Evolutionary conservation across 2,329 filamentous ascomycete genomes (phyloP), one percentile per base, ranked within the genome.

Genomic region (Thelonectria blattea): DNA sequence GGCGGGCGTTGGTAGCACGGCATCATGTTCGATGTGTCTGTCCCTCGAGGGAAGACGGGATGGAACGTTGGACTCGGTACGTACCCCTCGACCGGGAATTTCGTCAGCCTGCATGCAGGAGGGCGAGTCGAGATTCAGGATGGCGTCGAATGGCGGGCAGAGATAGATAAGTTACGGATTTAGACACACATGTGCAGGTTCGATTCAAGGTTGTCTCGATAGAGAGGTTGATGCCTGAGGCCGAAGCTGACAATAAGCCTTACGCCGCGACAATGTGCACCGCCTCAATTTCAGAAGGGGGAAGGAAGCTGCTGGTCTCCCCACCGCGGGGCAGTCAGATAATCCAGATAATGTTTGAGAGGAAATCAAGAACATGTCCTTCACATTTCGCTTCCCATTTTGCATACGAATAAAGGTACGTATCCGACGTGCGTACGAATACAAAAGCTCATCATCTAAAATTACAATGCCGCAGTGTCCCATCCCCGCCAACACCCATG

Each of bases 41-140:
- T n/a, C n/a, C n/a, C 37, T 41, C 37, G 37, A 15, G 3, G 14
- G 42, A 22, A 45, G 42, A 17, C 17, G n/a, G 18, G 42, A 42
- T 20, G 39, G n/a, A 42, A 20, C 14, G 37, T 17, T 41, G n/a
- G 37, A 15, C 37, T 41, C 6, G 27, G 27, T 30, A 15, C 34
- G 34, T 37, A 37, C 34, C 34, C 39, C 27, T 30, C 18, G 41
- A 20, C 9, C 9, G 41, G 18, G 18, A 17, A 60, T 60, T 42
- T 32, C 59, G 59, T 55, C 47, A 58, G 55, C 51, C 5, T 50
- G 55, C 59, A 58, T 39, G 22, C 51, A 47, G 39, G 32, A 56
- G 17, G 50, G n/a, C 45, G 34, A 37, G 34, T 37, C 34, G 52
- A 39, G 50, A 59, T 55, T 62, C 51, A 54, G 50, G 56, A 62